Conservation (phyloP, 1,284 basidiomycete genomes). For the Sparassis latifolia region DNA sequence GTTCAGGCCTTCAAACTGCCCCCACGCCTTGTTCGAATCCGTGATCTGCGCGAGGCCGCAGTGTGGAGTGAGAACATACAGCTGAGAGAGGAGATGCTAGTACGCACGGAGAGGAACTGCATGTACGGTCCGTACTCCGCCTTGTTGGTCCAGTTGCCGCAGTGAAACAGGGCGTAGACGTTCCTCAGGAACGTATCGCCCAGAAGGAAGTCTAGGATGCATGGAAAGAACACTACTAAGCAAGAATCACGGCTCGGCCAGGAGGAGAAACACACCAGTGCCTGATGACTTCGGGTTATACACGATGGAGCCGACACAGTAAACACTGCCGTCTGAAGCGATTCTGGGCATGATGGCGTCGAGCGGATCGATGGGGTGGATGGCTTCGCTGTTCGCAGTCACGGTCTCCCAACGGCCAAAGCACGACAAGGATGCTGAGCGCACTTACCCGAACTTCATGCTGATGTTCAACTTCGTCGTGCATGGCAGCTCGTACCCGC, state of each 20-base stretch:
- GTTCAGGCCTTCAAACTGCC: conserved; percentile 2
- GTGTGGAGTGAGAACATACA: not conserved
- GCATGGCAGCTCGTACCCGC: conserved; percentile 12
- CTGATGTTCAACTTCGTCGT: conserved; percentile 15
- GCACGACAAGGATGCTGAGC: not conserved
- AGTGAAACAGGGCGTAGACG: conserved; percentile 9
- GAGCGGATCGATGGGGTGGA: conserved; percentile 14
- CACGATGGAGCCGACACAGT: not conserved
- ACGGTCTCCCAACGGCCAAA: not conserved
- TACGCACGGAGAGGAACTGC: conserved; percentile 9
- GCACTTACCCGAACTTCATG: conserved; percentile 11
- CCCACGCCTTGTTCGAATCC: conserved; percentile 7
- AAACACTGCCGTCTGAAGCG: not conserved
- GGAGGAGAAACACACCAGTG: not conserved
- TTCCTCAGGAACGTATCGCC: conserved; percentile 12
- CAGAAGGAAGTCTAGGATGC: conserved; percentile 7
- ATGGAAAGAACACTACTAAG: not conserved
- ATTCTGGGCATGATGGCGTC: not conserved
- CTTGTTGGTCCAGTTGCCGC: conserved; percentile 4
- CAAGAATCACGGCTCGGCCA: not conserved
- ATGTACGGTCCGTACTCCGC: conserved; percentile 3
- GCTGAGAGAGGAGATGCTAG: not conserved
- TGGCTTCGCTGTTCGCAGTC: conserved; percentile 5
- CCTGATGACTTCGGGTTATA: not conserved
- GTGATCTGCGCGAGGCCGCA: conserved; percentile 3